Conservation (phyloP, 2,329 filamentous ascomycete genomes). For the Epicoccum nigrum region DNA sequence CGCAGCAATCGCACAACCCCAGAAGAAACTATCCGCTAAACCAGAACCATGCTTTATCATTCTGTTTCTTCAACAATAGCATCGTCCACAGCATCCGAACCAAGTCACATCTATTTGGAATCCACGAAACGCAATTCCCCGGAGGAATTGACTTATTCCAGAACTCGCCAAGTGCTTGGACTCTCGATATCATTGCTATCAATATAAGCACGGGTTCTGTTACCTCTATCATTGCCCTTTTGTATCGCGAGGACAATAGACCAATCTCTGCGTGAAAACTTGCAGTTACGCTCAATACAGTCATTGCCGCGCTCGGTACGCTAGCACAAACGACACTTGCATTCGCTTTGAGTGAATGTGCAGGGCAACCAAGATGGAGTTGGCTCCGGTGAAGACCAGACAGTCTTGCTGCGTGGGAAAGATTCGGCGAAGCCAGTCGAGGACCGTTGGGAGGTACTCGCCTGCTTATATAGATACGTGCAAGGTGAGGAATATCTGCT, state of each 20-base stretch:
- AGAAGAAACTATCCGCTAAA: too few species aligned
- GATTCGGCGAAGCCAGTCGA: constrained; percentile 23
- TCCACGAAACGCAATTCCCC: too few species aligned
- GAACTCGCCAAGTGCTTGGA: neutral
- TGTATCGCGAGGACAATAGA: constrained; percentile 8
- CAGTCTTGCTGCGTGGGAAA: constrained; percentile 6
- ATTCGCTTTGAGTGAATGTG: constrained; percentile 19
- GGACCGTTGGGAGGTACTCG: constrained; percentile 17
- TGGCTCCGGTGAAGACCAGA: constrained; percentile 17
- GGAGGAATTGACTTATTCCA: too few species aligned
- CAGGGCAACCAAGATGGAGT: constrained; percentile 23
- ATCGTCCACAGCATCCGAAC: too few species aligned
- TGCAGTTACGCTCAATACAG: constrained; percentile 16
- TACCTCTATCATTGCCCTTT: constrained; percentile 5
- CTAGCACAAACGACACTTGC: constrained; percentile 17
- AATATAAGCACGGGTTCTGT: constrained; percentile 2
- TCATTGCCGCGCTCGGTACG: constrained; percentile 17
- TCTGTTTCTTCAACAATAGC: too few species aligned
- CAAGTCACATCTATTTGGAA: too few species aligned
- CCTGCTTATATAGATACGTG: constrained; percentile 15
- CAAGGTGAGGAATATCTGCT: constrained; percentile 3
- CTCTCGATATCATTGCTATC: constrained; percentile 2
- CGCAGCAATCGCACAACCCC: too few species aligned
- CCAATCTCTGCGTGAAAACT: constrained; percentile 13
- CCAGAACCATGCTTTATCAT: too few species aligned